Evolutionary conservation across 164 flowering plant species (phyloP).

Genomic region (Saururus chinensis): DNA sequence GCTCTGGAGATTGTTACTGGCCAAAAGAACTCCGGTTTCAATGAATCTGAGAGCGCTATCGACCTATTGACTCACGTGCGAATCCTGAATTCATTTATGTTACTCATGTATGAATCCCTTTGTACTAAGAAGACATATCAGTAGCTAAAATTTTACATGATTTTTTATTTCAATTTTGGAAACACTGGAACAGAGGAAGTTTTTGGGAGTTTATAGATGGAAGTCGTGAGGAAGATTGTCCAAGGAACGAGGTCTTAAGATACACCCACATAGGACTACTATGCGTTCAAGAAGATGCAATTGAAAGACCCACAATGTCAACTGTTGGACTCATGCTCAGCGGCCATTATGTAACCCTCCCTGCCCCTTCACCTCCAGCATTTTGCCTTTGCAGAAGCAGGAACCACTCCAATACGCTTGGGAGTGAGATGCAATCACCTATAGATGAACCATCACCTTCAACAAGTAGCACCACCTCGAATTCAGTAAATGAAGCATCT

Average conservation of each 20-base stretch:
- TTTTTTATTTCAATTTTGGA: slow-evolving; percentile 6
- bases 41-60: neutral
- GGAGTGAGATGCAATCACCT: too few species aligned
- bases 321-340: slow-evolving; percentile 29
- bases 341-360: slow-evolving; percentile 18
- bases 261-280: slow-evolving; percentile 35
- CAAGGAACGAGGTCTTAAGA: slow-evolving; percentile 21
- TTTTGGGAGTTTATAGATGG: slow-evolving; percentile 16
- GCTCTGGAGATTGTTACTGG: slow-evolving; percentile 11
- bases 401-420: neutral
- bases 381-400: slow-evolving; percentile 9
- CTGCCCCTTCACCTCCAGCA: slow-evolving; percentile 32
- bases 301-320: slow-evolving; percentile 36
- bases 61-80: slow-evolving; percentile 4
- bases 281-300: slow-evolving; percentile 33
- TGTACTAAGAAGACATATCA: neutral
- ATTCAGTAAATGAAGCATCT: neutral
- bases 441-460: neutral
- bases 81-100: neutral
- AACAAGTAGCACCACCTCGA: neutral
- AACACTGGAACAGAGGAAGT: slow-evolving; percentile 4
- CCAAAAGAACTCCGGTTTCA: slow-evolving; percentile 1
- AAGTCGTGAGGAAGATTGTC: neutral
- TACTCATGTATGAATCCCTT: too few species aligned
- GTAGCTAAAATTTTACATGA: neutral